Conservation (phyloP, 805 yeast genomes). For the Debaryomyces prosopidis region DNA sequence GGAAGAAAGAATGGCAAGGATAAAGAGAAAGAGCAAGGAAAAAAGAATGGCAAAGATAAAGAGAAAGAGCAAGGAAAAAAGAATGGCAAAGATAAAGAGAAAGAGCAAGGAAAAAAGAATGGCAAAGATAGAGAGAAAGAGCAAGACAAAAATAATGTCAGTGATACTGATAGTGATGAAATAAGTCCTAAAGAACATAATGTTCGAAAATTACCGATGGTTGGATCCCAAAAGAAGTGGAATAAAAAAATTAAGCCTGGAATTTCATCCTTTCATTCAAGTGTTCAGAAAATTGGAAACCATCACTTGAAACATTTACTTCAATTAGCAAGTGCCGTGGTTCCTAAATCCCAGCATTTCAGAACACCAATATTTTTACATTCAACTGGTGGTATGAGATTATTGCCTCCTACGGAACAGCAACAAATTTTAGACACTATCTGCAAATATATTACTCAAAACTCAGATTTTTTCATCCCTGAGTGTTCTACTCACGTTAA, state of each 20-base stretch:
- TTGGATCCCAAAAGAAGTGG: conserved; percentile 45
- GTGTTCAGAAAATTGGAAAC: conserved; percentile 52
- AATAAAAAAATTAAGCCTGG: conserved; percentile 57
- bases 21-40: conserved; percentile 5
- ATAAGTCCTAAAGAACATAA: no score
- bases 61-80: conserved; percentile 4
- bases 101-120: conserved; percentile 5
- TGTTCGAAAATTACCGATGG: conserved; percentile 25
- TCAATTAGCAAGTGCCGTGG: conserved; percentile 45
- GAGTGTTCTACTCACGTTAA: conserved; percentile 62
- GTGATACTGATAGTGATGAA: conserved; percentile 4
- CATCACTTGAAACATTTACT: conserved; percentile 53
- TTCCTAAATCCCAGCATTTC: conserved; percentile 59
- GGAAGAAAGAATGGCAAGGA: conserved; percentile 4
- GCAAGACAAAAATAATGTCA: conserved; percentile 3
- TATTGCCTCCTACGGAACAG: conserved; percentile 54
- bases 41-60: conserved; percentile 2
- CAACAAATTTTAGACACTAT: conserved; percentile 44
- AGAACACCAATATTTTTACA: conserved; percentile 70
- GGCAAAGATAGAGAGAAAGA: conserved; percentile 8
- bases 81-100: conserved; percentile 12
- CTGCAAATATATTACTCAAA: conserved; percentile 48
- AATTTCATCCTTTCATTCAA: conserved; percentile 47
- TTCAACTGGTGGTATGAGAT: conserved; percentile 70
- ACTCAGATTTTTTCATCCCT: conserved; percentile 56